Conservation (phyloP, 352 stramenopile species). For the Phytophthora cryptogea region DNA sequence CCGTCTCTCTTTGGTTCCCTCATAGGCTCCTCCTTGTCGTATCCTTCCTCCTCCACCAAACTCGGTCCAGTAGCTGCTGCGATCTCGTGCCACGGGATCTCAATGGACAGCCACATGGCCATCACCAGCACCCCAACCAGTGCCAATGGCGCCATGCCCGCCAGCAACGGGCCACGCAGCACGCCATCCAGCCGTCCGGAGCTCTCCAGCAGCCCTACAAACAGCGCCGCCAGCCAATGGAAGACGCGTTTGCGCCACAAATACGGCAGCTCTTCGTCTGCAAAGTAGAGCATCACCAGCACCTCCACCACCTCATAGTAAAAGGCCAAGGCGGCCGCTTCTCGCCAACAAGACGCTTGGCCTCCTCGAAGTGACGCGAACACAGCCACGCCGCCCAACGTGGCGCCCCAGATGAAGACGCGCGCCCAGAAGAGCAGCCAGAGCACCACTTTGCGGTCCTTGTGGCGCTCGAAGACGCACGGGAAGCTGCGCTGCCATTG, state of each 20-base stretch:
- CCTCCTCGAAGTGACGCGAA: conserved; percentile 2
- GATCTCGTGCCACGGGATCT: conserved; percentile 50
- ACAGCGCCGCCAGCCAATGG: conserved; percentile 40
- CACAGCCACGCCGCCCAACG: conserved; percentile 37
- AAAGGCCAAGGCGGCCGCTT: conserved; percentile 23
- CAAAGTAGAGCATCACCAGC: conserved; percentile 63
- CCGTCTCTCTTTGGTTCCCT: conserved; percentile 1
- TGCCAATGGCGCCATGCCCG: conserved; percentile 29
- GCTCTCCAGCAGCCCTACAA: conserved; percentile 38
- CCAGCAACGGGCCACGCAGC: conserved; percentile 26
- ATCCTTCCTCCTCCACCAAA: conserved; percentile 17
- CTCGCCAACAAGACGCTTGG: conserved; percentile 8
- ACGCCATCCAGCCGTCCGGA: conserved; percentile 24
- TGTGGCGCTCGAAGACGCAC: conserved; percentile 33
- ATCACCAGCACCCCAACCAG: conserved; percentile 43
- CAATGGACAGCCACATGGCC: conserved; percentile 45
- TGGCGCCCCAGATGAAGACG: conserved; percentile 67
- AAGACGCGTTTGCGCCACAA: conserved; percentile 42
- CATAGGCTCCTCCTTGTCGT: conserved; percentile 10
- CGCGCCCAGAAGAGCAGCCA: conserved; percentile 63
- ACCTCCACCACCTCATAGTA: conserved; percentile 63
- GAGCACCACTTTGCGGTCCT: conserved; percentile 45
- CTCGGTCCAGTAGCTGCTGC: conserved; percentile 16
- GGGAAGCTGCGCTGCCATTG: conserved; percentile 46
- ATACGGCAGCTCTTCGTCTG: conserved; percentile 47